Evolutionary conservation across 768 basidiomycete genomes (phyloP), one percentile per base, ranked within the genome.

Genomic region (Strobilomyces echinocephalus): DNA sequence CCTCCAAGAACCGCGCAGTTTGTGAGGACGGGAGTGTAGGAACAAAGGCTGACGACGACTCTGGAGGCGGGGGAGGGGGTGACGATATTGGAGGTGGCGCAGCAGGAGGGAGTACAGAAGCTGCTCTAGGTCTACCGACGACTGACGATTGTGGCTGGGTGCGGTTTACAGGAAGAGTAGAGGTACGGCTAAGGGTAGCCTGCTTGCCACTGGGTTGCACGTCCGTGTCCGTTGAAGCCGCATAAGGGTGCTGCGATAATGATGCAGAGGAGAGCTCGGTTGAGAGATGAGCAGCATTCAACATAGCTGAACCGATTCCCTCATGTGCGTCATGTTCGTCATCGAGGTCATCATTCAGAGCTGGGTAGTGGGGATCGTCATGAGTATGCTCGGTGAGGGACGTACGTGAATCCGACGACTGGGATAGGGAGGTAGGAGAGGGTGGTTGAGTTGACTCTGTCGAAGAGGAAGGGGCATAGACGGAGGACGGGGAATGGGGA

Each of bases 81-180:
- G 82, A 76, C 44, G 76, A 73, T 16, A 75, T 72, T 30, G 88
- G 88, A 15, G 84, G 85, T 3, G 87, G 88, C 0, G 74, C 78
- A 40, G 81, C 76, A 11, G 85, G 85, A 6, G 85, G 84, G 35
- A 88, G 77, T 10, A 74, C 76, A 51, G 87, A 83, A 39, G 75
- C 68, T 52, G 85, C 78, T 52, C 79, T 70, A 35, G 84, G 76
- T 54, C 82, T 76, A 38, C 72, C 66, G 15, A 64, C 59, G 21
- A 59, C 46, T 9, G 60, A 41, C 20, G 62, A 41, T 41, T 64
- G 63, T 42, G 62, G 62, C 28, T 62, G 66, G 34, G 61, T 54
- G n/a, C 68, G 68, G 52, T 56, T 66, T 16, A 16, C 58, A n/a
- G 70, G 68, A 55, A 70, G 61, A 36, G 73, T 71, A 47, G 75